Conservation (phyloP, 768 basidiomycete species). For the Mycena epipterygia region DNA sequence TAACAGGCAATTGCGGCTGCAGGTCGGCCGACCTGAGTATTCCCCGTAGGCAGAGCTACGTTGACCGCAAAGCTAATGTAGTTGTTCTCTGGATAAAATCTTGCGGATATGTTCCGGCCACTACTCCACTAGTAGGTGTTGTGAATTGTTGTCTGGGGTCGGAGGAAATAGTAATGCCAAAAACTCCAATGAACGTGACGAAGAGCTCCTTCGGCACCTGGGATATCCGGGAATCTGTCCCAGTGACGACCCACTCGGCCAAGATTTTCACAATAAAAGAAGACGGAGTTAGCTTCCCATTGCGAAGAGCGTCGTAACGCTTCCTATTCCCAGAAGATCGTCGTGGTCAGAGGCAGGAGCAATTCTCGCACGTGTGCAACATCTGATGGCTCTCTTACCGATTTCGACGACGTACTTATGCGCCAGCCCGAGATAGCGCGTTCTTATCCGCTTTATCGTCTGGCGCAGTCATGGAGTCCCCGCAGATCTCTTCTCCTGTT, state of each 20-base stretch:
- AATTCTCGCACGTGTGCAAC: neutral
- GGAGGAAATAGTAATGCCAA: neutral
- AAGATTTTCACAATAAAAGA: neutral
- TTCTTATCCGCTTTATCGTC: slow-evolving; percentile 31
- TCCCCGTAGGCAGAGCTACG: neutral
- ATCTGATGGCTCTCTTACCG: slow-evolving; percentile 16
- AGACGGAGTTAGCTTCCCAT: too few species aligned
- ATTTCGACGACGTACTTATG: slow-evolving; percentile 1
- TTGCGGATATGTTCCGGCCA: slow-evolving; percentile 1
- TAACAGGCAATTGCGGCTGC: neutral
- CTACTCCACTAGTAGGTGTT: neutral
- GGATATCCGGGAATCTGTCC: neutral
- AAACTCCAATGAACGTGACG: neutral
- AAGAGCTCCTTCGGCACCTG: neutral
- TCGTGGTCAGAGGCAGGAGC: neutral
- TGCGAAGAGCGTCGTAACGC: too few species aligned
- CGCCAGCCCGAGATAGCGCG: slow-evolving; percentile 27
- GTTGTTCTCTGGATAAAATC: neutral
- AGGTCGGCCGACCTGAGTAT: neutral
- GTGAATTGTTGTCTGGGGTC: neutral
- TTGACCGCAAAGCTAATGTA: neutral
- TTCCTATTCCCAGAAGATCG: neutral
- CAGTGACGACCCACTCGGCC: neutral
- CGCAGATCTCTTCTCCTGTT: slow-evolving; percentile 50
- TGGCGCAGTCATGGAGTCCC: slow-evolving; percentile 42